Evolutionary conservation across 1,139 yeast genomes (phyloP).

Genomic region (Lodderomyces oxycetoniae): DNA sequence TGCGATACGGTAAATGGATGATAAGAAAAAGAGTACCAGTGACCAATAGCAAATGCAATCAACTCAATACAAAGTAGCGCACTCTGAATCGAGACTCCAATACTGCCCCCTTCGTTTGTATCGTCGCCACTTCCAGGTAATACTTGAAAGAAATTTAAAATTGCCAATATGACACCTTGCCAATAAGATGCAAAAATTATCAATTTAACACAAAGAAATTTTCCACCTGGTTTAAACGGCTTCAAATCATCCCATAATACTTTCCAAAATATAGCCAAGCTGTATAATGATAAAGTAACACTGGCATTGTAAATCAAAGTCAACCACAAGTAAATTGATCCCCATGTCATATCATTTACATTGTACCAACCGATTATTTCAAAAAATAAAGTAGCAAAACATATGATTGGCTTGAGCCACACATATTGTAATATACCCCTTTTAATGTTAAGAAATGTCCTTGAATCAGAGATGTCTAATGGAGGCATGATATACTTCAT

Average conservation of each 20-base stretch:
- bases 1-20: slow-evolving; percentile 58
- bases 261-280: slow-evolving; percentile 89
- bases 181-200: slow-evolving; percentile 95
- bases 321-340: slow-evolving; percentile 59
- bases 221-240: slow-evolving; percentile 85
- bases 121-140: slow-evolving; percentile 32
- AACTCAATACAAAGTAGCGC: slow-evolving; percentile 78
- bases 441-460: slow-evolving; percentile 68
- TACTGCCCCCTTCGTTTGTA: slow-evolving; percentile 28
- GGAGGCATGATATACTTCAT: slow-evolving; percentile 45
- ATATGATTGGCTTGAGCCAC: slow-evolving; percentile 85
- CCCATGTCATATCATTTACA: slow-evolving; percentile 45
- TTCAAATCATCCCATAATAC: slow-evolving; percentile 71
- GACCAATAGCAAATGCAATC: slow-evolving; percentile 81
- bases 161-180: slow-evolving; percentile 78
- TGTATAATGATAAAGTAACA: slow-evolving; percentile 77
- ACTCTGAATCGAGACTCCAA: slow-evolving; percentile 66
- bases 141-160: slow-evolving; percentile 52
- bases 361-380: slow-evolving; percentile 49
- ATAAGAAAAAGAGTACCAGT: slow-evolving; percentile 81
- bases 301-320: slow-evolving; percentile 71
- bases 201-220: slow-evolving; percentile 86
- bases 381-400: slow-evolving; percentile 50
- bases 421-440: slow-evolving; percentile 90
- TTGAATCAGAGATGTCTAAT: slow-evolving; percentile 84